Conservation (phyloP, 2,329 filamentous ascomycete genomes). For the Phoma herbarum region DNA sequence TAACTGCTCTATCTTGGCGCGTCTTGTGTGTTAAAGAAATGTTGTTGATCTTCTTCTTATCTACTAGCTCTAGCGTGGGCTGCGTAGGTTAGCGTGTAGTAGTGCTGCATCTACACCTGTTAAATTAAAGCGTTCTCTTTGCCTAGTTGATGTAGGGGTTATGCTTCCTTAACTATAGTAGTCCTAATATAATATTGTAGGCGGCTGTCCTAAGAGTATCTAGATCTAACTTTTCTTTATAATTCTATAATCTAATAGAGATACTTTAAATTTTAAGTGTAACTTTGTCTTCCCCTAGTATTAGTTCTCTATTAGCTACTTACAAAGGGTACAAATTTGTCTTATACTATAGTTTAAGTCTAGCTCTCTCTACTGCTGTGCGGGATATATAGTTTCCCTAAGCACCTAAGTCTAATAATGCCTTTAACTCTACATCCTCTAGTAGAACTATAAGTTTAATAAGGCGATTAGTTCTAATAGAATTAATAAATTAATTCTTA, state of each 20-base stretch:
- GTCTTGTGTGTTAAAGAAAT: background rate
- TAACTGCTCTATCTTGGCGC: background rate
- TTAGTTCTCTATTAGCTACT: no score
- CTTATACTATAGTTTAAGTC: no score
- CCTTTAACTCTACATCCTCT: no score
- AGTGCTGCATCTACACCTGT: background rate
- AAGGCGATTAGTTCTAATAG: no score
- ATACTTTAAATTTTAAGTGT: background rate
- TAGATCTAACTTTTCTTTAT: background rate
- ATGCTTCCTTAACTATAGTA: background rate
- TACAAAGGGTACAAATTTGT: no score
- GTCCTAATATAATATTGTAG: background rate
- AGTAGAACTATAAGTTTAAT: no score
- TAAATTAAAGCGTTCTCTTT: background rate
- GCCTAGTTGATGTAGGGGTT: background rate
- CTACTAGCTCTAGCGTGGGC: background rate
- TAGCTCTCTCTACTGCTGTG: no score
- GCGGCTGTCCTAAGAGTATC: background rate
- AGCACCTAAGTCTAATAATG: no score
- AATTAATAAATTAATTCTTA: no score
- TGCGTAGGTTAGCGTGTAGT: no score
- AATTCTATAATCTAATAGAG: background rate
- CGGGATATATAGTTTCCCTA: no score
- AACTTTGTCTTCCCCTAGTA: no score
- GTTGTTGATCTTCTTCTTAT: background rate